Conservation (phyloP, 345 rosid genomes). For the Gossypium arboreum region DNA sequence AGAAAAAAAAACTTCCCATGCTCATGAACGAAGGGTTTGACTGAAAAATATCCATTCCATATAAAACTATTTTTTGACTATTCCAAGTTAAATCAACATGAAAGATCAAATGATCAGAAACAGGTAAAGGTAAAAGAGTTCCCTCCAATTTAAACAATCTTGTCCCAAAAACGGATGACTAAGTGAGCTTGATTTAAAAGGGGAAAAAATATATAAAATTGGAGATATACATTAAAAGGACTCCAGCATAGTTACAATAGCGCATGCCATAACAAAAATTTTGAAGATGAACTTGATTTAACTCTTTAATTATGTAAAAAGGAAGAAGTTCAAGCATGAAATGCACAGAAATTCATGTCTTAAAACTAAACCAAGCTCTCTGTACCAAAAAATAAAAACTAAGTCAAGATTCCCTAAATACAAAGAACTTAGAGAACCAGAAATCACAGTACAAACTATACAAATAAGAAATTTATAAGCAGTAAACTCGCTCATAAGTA, state of each 20-base stretch:
- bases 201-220: neutral
- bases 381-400: neutral
- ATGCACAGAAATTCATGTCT: neutral
- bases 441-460: neutral
- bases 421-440: neutral
- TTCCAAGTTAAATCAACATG: neutral
- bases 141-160: neutral
- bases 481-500: neutral
- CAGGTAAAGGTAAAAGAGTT: neutral
- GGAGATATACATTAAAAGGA: neutral
- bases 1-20: neutral
- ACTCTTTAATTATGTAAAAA: neutral
- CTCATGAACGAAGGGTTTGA: neutral
- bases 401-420: neutral
- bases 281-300: slow-evolving; percentile 1
- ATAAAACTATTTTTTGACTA: neutral
- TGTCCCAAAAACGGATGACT: neutral
- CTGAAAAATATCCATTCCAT: neutral
- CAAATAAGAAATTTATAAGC: neutral
- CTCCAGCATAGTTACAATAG: neutral
- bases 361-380: neutral
- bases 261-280: neutral
- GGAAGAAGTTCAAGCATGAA: neutral
- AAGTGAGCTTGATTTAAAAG: neutral
- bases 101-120: neutral